Evolutionary conservation across 176 grass and related monocot species (phyloP), one percentile per base, ranked within the genome.

Genomic region (Phoenix dactylifera): DNA sequence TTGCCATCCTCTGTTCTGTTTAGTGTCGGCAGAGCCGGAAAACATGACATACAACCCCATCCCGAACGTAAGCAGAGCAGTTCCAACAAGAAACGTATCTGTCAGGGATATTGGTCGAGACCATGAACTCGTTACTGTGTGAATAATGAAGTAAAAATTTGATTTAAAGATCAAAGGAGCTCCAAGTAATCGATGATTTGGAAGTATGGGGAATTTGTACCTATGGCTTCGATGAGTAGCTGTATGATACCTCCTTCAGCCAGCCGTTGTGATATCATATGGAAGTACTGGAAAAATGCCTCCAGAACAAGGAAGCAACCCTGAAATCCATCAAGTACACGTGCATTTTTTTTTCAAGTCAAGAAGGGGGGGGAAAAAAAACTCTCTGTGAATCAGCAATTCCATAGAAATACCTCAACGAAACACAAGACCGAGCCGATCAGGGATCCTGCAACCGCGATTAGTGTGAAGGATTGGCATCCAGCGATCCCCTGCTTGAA

Each of bases 11-110:
- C 65, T 67, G 3, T 39, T 55, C 59, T 87, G 66, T 66, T 68
- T 44, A 56, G 16, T 72, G 2, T 29, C 49, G 20, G 16, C 66
- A 4, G 86, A 77, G 24, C 69, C 65, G 5, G 70, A 61, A 24
- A 90, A 90, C 77, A 85, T 90, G 65, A 49, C 55, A 58, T 82
- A 82, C 55, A 96, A 35, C 15, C 86, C 80, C 80, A 96, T 90
- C 53, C 77, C 91, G 22, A 96, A 96, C 1, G 80, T 87, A 15
- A 96, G 86, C 72, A 96, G 60, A 3, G 91, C 86, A 28, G 91
- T 85, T 67, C 91, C 91, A 16, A 90, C 69, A 17, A 96, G 78
- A 55, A 96, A 96, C 91, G 90, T 87, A 56, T 90, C 91, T 90
- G 76, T 72, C 26, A 26, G 60, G 49, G 61, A 62, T 4, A 39